These are phyloP conservation scores for Plasmodium berghei DNA, from an alignment of 169 alveolate genomes.

Conservation along the genomic window DNA sequence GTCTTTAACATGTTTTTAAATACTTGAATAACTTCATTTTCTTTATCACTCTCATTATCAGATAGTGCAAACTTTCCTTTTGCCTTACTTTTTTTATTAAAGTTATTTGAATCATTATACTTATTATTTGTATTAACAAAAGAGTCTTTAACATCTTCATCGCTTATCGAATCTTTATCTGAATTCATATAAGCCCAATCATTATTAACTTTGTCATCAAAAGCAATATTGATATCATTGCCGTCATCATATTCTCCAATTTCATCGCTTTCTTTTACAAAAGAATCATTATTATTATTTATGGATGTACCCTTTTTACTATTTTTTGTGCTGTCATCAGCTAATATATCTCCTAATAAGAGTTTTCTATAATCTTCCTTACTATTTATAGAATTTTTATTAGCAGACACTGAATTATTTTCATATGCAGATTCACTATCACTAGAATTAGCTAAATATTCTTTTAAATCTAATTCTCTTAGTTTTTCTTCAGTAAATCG, in stretches of 20 bases:
- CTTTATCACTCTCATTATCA: slow-evolving; percentile 56
- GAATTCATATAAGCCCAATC: background rate
- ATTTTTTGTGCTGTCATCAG: slow-evolving; percentile 1
- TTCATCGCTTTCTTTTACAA: background rate
- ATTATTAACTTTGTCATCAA: background rate
- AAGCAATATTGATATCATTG: background rate
- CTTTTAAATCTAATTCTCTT: slow-evolving; percentile 78
- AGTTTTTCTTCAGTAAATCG: slow-evolving; percentile 79
- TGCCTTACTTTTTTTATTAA: slow-evolving; percentile 18
- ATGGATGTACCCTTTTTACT: background rate
- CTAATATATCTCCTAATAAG: slow-evolving; percentile 75
- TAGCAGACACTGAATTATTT: slow-evolving; percentile 26
- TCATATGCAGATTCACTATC: slow-evolving; percentile 35
- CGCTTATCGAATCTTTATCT: background rate
- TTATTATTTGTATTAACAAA: background rate
- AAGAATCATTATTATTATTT: background rate
- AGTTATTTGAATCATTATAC: slow-evolving; percentile 4
- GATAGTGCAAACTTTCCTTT: background rate
- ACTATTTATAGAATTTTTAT: slow-evolving; percentile 38
- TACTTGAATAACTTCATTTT: slow-evolving; percentile 53
- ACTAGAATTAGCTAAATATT: slow-evolving; percentile 78
- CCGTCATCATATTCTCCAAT: background rate
- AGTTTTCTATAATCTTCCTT: slow-evolving; percentile 69
- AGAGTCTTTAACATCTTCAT: background rate
- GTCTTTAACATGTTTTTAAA: slow-evolving; percentile 52